Evolutionary conservation across 306 rosid genomes (phyloP), one percentile per base, ranked within the genome.

Genomic region (Hippophae rhamnoides): DNA sequence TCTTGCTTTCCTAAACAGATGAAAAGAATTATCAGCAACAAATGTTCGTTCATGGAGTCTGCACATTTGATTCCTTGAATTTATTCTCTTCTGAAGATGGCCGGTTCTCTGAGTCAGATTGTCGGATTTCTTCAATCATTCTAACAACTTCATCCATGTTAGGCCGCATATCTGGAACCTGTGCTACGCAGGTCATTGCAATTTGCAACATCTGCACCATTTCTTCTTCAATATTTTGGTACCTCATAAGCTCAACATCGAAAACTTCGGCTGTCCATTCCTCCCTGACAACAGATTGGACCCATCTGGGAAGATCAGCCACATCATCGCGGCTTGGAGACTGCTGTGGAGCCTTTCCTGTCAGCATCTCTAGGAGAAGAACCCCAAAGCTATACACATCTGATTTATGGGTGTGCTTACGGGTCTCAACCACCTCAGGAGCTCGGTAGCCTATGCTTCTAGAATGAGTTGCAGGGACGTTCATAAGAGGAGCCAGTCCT

Each of bases 201-300:
- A 90, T 86, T 66, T 90, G 97, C 81, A 90, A 78, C 97, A 90
- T 84, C 65, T 90, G 97, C 65, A 90, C 97, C 97, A 90, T 84
- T 67, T 90, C 97, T 72, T 90, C 97, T 70, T 90, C 97, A 6
- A 86, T 86, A 74, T 90, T 86, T 76, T 78, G 90, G 84, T 78
- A 86, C 72, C 84, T 77, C 97, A 90, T 90, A 56, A 90, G 82
- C 72, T 90, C 97, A 13, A 86, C 89, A 13, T 90, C 97, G 6
- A 90, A 90, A 49, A 90, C 97, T 81, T 90, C 97, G 0, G 97
- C 97, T 2, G 97, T 90, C 97, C 97, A 90, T 78, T 90, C 97
- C 76, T 90, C 97, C 78, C 97, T 83, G 54, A 90, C 95, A 5
- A 90, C 97, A 1, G 97, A 90, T 63, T 90, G 97, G 54, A 90